Base-by-base conservation (phyloP, 441 rosid genomes). In the Erodium chrysanthum region DNA sequence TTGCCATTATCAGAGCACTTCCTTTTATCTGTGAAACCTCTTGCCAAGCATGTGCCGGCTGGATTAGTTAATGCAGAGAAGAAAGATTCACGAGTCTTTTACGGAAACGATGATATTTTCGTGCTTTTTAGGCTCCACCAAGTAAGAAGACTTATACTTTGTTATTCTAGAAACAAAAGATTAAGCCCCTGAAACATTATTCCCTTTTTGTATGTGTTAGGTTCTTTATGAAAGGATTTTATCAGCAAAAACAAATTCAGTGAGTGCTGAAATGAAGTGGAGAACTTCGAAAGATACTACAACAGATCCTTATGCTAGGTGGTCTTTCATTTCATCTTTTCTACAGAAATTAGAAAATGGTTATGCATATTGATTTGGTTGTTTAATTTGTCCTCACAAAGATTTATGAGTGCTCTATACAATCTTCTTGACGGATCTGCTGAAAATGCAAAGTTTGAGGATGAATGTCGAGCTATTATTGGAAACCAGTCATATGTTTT, bases 71-170 rank as follows among this genome's bases (percentile, higher is more conserved):
- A 79, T 72, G 82, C 76, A 75, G 84, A 80, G 58, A 86, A 74
- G 52, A 46, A 14, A 71, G 86, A 81, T 73, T 83, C 86, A 64
- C 78, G 37, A 65, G 78, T 89, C 77, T 95, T 95, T 76, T 95
- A 91, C 70, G 99, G 97, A 72, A 95, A 91, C 70, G 97, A 95
- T 82, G 90, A 94, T 31, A 90, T 87, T 76, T 92, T 90, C 66
- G 92, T 90, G 71, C 90, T 92, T 67, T 86, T 92, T 67, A 84
- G 98, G 83, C 99, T 95, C 85, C 99, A 95, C 77, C 99, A 87
- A 75, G 99, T 92, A 83, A 81, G 78, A 70, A 67, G 67, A 56
- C 65, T 58, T 65, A 3, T 54, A 70, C n/a, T 42, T 12, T 46
- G 52, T 46, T 46, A 12, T 46, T 46, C n/a, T 46, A n/a, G 17